Percentiles rank a stretch among this genome's conserved stretches.
Evolutionary conservation across 2,329 filamentous ascomycete genomes (phyloP).

Genomic region (Hypomyces rosellus): DNA sequence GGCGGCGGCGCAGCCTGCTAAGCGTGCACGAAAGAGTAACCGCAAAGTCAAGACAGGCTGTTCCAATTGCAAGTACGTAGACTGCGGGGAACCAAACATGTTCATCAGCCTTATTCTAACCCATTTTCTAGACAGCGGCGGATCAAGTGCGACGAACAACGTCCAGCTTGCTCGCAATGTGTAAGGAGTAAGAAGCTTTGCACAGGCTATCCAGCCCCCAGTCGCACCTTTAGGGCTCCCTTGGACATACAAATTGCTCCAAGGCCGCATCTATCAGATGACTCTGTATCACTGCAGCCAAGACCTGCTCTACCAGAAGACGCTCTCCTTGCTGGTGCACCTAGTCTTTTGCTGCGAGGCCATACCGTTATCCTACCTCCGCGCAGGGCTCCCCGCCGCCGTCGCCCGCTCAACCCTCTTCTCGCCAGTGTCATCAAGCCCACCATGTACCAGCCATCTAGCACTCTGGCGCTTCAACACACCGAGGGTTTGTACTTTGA

Average conservation of each 20-base stretch:
- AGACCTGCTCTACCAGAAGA: background rate
- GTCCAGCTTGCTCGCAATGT: constrained; percentile 56
- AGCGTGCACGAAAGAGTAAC: constrained; percentile 46
- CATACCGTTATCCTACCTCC: constrained; percentile 24
- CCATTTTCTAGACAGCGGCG: constrained; percentile 43
- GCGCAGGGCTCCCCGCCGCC: constrained; percentile 22
- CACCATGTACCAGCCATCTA: constrained; percentile 37
- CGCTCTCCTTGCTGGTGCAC: constrained; percentile 13
- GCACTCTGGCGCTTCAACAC: constrained; percentile 40
- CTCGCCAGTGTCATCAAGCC: constrained; percentile 16
- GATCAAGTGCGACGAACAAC: constrained; percentile 61
- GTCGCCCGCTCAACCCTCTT: constrained; percentile 2
- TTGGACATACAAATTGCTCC: constrained; percentile 46
- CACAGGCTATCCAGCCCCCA: constrained; percentile 55
- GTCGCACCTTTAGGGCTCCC: constrained; percentile 39
- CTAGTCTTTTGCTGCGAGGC: constrained; percentile 7
- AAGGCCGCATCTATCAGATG: constrained; percentile 27
- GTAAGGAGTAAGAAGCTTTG: constrained; percentile 52
- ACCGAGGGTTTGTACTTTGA: constrained; percentile 56
- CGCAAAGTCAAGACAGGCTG: constrained; percentile 63
- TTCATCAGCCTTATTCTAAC: background rate
- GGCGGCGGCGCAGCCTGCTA: constrained; percentile 18
- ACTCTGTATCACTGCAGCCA: background rate
- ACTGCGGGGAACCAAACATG: background rate
- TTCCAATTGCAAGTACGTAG: constrained; percentile 60